Evolutionary conservation across 768 basidiomycete species (phyloP), one percentile per base, ranked within the genome.

Genomic region (Mycena venus): DNA sequence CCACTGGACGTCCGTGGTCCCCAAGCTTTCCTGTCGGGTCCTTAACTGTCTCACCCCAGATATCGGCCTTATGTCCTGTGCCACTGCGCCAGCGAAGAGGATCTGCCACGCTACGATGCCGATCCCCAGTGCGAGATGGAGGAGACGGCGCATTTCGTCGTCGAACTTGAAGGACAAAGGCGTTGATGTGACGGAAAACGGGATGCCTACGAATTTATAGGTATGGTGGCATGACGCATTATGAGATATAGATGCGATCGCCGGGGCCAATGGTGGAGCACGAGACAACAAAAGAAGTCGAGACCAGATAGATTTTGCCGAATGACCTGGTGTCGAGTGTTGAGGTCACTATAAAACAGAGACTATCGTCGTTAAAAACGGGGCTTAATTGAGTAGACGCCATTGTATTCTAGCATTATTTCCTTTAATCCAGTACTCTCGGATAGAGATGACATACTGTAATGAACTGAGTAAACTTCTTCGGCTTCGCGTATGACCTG

Each of bases 1-100:
- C 70, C 70, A 72, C 40, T 64, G 62, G 29, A 72, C 70, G 25
- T 65, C 70, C 51, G 53, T 59, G 32, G 70, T 72, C 23, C 55
- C 70, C 25, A 38, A 15, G 29, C 19, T 64, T 64, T 65, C 59
- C 42, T 72, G 70, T 42, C 69, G 60, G 15, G 58, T 21, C 55
- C 29, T 55, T 21, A 68, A 17, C 36, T 51, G 32, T 44, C 27
- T 23, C 58, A 61, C 34, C 17, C 42, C 59, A 27, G 56, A 59
- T 27, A 59, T 51, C 19, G 44, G 60, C 23, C 47, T 49, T 3
- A 29, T 31, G 25, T 23, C 10, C 27, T 69, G 68, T 55, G 36
- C 27, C 21, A 55, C 27, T 38, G 49, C 59, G 51, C 47, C 59
- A 38, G 60, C 38, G 32, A 63, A 63, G 32, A 70, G 27, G 49